Base-by-base conservation (phyloP, 768 basidiomycete species). In the Trametes villosa region DNA sequence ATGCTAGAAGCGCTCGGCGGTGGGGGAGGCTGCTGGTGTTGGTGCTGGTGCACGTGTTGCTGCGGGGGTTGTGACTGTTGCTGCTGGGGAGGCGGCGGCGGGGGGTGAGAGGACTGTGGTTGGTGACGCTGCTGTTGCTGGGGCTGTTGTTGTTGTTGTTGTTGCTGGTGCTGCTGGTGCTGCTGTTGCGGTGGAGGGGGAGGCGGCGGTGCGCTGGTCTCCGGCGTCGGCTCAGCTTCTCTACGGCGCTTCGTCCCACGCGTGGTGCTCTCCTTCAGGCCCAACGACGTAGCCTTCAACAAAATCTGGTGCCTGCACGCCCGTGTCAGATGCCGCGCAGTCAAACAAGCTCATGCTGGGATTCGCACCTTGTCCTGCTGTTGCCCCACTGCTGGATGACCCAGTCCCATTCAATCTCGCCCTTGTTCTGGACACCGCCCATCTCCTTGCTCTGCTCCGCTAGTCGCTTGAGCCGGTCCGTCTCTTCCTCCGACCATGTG, bases 331-430 rank as follows among this genome's bases (percentile, higher is more conserved):
- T 15, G 59, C 55, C 45, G 41, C 5, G 41, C 22, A 12, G 3
- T 47, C 11, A 45, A 20, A 34, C 26, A 18, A 44, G 7, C 3
- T 15, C 45, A 15, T 38, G 18, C 12, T 0, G 13, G 20, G 13
- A 4, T 17, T 12, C 76, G 48, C 63, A 89, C 91, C 88, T 85
- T 56, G 91, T 86, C 54, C 91, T 80, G 38, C 83, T 83, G 62
- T 81, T 81, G 4, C 91, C 91, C 86, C 89, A 92, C 66, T 88
- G 83, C 49, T 78, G 78, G 51, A 87, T 84, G 24, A 93, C 81
- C 77, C 86, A 84, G 71, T 92, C 91, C 91, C 91, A 94, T 51
- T 89, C 88, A 40, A 88, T 86, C 59, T 88, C 87, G 13, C 85
- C 83, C 53, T 79, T 78, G 44, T 66, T 64, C 40, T 70, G 69